Evolutionary conservation across 106 monocot species (phyloP).

Genomic region (Dendrobium officinale): DNA sequence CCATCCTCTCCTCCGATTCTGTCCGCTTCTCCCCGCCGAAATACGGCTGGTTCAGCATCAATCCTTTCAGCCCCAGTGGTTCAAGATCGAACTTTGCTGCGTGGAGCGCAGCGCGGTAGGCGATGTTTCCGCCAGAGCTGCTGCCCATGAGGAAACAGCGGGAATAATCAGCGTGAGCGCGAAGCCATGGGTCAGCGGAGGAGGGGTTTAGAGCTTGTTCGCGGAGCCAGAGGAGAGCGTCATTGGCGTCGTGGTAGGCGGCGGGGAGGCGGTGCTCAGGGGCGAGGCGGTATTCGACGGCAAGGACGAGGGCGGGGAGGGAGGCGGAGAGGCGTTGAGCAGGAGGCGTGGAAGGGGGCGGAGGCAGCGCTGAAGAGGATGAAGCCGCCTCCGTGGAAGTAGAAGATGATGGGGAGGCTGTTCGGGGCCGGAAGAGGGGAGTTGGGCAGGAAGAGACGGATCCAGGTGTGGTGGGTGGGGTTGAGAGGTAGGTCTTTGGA

Average conservation of each 20-base stretch:
- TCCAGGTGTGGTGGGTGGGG: constrained; percentile 11
- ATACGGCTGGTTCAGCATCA: constrained; percentile 26
- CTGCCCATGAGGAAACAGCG: constrained; percentile 24
- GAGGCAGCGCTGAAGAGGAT: constrained; percentile 22
- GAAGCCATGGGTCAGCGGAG: constrained; percentile 19
- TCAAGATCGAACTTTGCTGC: constrained; percentile 1
- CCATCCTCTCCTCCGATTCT: constrained; percentile 19
- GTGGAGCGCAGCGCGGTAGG: constrained; percentile 13
- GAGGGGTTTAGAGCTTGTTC: background rate
- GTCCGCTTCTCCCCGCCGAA: constrained; percentile 23
- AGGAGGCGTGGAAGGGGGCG: constrained; percentile 13
- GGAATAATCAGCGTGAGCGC: constrained; percentile 18
- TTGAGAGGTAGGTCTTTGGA: constrained; percentile 25
- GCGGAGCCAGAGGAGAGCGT: constrained; percentile 14
- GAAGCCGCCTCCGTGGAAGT: constrained; percentile 41
- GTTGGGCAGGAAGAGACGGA: constrained; percentile 30
- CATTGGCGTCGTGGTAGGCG: constrained; percentile 20
- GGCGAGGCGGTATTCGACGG: constrained; percentile 27
- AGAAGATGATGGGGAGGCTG: constrained; percentile 20
- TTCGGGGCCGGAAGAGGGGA: background rate
- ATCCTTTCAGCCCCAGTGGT: constrained; percentile 6
- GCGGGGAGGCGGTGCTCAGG: constrained; percentile 23
- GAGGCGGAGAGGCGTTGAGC: constrained; percentile 2
- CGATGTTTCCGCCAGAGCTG: constrained; percentile 36
- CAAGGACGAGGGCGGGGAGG: constrained; percentile 16